Conservation (phyloP, 208 protist genomes). For the Borovskyia barvae region DNA sequence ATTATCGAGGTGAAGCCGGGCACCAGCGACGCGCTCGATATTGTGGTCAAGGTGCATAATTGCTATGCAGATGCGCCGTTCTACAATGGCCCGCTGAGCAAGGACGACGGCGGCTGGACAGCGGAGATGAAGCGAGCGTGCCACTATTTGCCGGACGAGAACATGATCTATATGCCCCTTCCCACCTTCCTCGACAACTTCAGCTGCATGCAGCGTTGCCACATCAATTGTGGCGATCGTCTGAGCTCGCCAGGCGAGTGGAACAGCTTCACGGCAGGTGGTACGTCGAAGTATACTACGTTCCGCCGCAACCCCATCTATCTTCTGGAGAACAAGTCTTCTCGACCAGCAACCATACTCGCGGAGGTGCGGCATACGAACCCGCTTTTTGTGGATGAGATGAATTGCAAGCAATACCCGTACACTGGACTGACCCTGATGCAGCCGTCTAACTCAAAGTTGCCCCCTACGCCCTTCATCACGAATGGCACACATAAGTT, state of each 20-base stretch:
- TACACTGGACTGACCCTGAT: slow-evolving; percentile 79
- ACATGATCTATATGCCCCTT: slow-evolving; percentile 59
- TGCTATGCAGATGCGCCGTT: slow-evolving; percentile 62
- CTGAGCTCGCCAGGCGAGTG: slow-evolving; percentile 67
- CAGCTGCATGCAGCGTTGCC: slow-evolving; percentile 78
- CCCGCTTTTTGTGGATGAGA: slow-evolving; percentile 55
- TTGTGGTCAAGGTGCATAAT: slow-evolving; percentile 77
- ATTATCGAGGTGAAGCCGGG: slow-evolving; percentile 46
- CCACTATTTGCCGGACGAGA: slow-evolving; percentile 40
- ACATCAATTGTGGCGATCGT: slow-evolving; percentile 86
- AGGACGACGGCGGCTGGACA: slow-evolving; percentile 48
- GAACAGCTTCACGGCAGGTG: slow-evolving; percentile 61
- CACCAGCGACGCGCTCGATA: slow-evolving; percentile 42
- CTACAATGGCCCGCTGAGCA: slow-evolving; percentile 54
- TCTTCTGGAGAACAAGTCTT: slow-evolving; percentile 78
- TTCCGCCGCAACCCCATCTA: slow-evolving; percentile 87
- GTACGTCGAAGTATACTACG: slow-evolving; percentile 79
- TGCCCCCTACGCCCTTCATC: slow-evolving; percentile 68
- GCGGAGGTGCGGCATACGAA: slow-evolving; percentile 60
- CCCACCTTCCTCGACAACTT: slow-evolving; percentile 78
- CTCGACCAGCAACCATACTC: slow-evolving; percentile 58
- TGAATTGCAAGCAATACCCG: slow-evolving; percentile 69
- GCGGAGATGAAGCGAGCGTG: slow-evolving; percentile 41
- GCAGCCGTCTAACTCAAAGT: slow-evolving; percentile 58
- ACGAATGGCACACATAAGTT: slow-evolving; percentile 71